A percentile compares a stretch with the other conserved stretches of the same genome.
Evolutionary conservation across 2,329 filamentous ascomycete genomes (phyloP).

Genomic region (Fusarium longipes): DNA sequence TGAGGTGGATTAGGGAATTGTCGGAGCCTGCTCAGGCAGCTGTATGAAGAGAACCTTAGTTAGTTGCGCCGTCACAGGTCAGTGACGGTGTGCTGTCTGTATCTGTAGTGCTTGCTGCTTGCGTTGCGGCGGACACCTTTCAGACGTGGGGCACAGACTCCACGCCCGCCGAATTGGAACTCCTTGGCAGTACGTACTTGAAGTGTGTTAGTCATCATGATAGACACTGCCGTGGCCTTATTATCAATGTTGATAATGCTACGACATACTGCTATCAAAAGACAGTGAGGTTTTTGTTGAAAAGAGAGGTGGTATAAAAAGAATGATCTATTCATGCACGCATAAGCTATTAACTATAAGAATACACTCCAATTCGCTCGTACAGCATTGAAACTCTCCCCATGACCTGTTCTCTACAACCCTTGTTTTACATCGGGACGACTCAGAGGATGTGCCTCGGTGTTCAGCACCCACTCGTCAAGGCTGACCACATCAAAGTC

Average conservation of each 20-base stretch:
- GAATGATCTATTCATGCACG: neutral
- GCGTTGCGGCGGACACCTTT: conserved; percentile 46
- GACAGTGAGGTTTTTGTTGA: neutral
- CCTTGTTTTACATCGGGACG: conserved; percentile 36
- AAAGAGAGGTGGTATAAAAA: neutral
- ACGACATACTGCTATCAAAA: neutral
- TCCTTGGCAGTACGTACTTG: conserved; percentile 34
- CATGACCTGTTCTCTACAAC: neutral
- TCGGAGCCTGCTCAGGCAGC: conserved; percentile 41
- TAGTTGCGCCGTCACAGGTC: conserved; percentile 43
- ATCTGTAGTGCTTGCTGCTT: conserved; percentile 30
- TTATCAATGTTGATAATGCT: neutral
- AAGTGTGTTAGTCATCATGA: conserved; percentile 33
- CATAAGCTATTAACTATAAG: conserved; percentile 1
- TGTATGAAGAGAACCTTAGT: conserved; percentile 38
- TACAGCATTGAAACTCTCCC: conserved; percentile 13
- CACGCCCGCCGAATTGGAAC: conserved; percentile 17
- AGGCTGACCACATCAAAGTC: conserved; percentile 69
- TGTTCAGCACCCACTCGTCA: conserved; percentile 71
- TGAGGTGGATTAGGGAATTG: conserved; percentile 9
- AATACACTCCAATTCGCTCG: conserved; percentile 16
- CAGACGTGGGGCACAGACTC: conserved; percentile 44
- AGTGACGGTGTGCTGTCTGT: conserved; percentile 42
- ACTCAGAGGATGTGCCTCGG: conserved; percentile 65
- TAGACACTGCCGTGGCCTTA: neutral